Evolutionary conservation across 139 green algal species (phyloP).

Genomic region (Chlorella sp.): DNA sequence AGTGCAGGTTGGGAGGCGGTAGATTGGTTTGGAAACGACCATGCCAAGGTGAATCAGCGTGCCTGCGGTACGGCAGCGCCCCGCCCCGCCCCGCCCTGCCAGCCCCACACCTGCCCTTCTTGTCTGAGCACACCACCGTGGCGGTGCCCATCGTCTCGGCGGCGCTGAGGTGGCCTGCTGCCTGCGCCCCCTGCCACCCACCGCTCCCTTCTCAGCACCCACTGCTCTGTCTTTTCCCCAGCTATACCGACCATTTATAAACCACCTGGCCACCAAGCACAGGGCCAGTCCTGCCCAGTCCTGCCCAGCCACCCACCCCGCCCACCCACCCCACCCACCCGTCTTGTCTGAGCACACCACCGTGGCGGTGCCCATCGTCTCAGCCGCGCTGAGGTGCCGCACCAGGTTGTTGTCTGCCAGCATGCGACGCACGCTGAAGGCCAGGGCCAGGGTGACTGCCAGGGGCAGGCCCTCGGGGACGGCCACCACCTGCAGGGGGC

Average conservation of each 20-base stretch:
- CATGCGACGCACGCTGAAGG: conserved; percentile 82
- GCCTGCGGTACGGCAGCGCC: not conserved
- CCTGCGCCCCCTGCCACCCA: too few species aligned
- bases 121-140: not conserved
- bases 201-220: not conserved
- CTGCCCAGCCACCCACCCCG: too few species aligned
- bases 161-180: too few species aligned
- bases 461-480: conserved; percentile 92
- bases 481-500: conserved; percentile 74
- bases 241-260: too few species aligned
- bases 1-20: not conserved
- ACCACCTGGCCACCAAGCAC: not conserved
- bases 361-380: conserved; percentile 92
- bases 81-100: not conserved
- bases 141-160: too few species aligned
- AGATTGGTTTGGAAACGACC: not conserved
- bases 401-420: conserved; percentile 77
- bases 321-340: conserved; percentile 11
- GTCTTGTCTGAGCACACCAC: conserved; percentile 94
- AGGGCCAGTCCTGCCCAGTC: too few species aligned
- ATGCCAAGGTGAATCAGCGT: too few species aligned
- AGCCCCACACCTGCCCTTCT: too few species aligned
- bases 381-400: conserved; percentile 82
- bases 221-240: not conserved
- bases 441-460: conserved; percentile 87